phyloP scores from a whole-genome alignment of 192 early-diverging fungal species.

The Backusella australiensis region DNA sequence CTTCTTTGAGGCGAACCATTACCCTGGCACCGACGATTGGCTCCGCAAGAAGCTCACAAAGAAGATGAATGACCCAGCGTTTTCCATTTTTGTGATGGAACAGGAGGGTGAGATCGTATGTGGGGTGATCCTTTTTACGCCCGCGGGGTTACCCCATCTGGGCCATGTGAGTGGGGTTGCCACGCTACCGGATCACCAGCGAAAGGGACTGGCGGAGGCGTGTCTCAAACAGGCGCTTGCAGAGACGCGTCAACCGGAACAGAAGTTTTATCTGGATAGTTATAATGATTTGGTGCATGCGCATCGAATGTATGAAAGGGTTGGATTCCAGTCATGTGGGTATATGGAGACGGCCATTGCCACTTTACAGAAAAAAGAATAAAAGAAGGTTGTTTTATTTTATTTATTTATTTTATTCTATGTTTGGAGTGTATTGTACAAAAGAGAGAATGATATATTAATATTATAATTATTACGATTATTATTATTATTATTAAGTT shows the following conservation, averaged over 20 bases:
- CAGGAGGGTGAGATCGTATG: neutral
- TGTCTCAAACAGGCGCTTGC: neutral
- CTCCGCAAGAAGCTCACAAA: neutral
- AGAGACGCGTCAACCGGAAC: neutral
- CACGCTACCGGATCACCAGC: neutral
- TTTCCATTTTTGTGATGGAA: neutral
- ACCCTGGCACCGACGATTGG: neutral
- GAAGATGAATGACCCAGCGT: neutral
- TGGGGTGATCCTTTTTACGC: neutral
- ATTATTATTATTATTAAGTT: neutral
- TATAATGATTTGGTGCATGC: neutral
- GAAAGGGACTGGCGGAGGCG: neutral
- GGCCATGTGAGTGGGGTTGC: neutral
- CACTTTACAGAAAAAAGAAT: neutral
- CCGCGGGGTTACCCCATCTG: neutral
- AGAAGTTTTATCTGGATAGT: neutral
- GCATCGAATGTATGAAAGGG: neutral
- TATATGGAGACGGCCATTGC: neutral
- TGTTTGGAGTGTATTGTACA: neutral
- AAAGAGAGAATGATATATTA: neutral
- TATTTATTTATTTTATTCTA: neutral
- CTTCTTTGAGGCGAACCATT: neutral
- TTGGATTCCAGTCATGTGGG: neutral
- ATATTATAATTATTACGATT: neutral
- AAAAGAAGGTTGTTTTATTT: neutral